These are phyloP conservation scores for Fusarium sp. DNA, from an alignment of 2,329 filamentous ascomycete genomes.

Conservation along the genomic window DNA sequence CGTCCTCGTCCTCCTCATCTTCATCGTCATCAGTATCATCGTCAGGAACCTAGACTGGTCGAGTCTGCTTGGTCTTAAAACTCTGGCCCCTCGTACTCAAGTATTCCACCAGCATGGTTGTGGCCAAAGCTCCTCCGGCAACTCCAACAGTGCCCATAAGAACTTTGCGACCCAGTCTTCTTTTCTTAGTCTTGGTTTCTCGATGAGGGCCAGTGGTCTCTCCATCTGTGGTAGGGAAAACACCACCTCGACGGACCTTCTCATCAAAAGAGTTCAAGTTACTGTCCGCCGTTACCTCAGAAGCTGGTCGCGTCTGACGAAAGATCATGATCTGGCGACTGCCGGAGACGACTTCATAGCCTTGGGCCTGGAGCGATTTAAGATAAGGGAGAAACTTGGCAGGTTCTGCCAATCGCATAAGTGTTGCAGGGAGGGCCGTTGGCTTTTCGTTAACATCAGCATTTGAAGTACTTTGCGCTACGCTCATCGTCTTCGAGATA, in stretches of 20 bases:
- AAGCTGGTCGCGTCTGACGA: constrained; percentile 63
- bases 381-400: constrained; percentile 75
- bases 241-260: constrained; percentile 62
- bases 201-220: constrained; percentile 2
- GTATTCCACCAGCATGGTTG: constrained; percentile 69
- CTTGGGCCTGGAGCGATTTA: constrained; percentile 66
- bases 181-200: constrained; percentile 51
- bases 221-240: constrained; percentile 73
- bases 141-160: constrained; percentile 66
- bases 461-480: constrained; percentile 70
- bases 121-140: constrained; percentile 66
- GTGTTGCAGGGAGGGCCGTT: constrained; percentile 68
- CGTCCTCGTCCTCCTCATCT: neutral
- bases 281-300: neutral
- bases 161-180: constrained; percentile 59
- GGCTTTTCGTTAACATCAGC: constrained; percentile 61
- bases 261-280: constrained; percentile 70
- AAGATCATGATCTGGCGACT: constrained; percentile 73
- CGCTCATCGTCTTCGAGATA: constrained; percentile 65
- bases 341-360: constrained; percentile 75
- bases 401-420: constrained; percentile 71
- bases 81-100: constrained; percentile 60
- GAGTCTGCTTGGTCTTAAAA: constrained; percentile 42
- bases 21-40: neutral
- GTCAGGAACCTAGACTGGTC: constrained; percentile 2